Percentiles rank a stretch among this genome's conserved stretches.
Evolutionary conservation across 192 early-diverging fungal genomes (phyloP).

Genomic region (Diversispora eburnea): DNA sequence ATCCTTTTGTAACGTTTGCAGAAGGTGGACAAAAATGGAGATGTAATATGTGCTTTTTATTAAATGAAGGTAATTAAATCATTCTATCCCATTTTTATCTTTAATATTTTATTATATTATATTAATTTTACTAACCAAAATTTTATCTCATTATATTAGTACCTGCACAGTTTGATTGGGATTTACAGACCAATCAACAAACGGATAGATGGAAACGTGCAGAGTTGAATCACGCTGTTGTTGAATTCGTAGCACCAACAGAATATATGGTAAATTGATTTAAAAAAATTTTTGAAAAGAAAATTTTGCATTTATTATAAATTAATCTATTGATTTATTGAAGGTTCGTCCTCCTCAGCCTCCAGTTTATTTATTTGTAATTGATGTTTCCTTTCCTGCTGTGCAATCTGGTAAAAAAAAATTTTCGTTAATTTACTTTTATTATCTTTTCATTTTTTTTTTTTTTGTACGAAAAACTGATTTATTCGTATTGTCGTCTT

Average conservation of each 20-base stretch:
- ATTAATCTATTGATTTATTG: not conserved
- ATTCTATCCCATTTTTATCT: not conserved
- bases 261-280: conserved; percentile 82
- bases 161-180: conserved; percentile 72
- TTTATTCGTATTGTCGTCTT: too few species aligned
- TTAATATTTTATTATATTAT: not conserved
- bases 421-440: not conserved
- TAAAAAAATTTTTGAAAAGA: too few species aligned
- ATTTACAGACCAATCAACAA: conserved; percentile 70
- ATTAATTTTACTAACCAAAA: not conserved
- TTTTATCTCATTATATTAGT: conserved; percentile 39
- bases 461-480: too few species aligned
- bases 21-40: conserved; percentile 96
- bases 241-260: conserved; percentile 93
- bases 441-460: too few species aligned
- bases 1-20: conserved; percentile 92
- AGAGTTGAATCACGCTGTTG: conserved; percentile 84
- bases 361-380: conserved; percentile 86
- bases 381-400: conserved; percentile 91
- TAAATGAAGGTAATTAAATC: conserved; percentile 71
- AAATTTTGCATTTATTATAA: not conserved
- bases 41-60: conserved; percentile 91
- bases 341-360: conserved; percentile 92
- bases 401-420: conserved; percentile 64
- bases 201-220: conserved; percentile 83